Evolutionary conservation across 306 rosid species (phyloP), one percentile per base, ranked within the genome.

Genomic region (Benincasa hispida): DNA sequence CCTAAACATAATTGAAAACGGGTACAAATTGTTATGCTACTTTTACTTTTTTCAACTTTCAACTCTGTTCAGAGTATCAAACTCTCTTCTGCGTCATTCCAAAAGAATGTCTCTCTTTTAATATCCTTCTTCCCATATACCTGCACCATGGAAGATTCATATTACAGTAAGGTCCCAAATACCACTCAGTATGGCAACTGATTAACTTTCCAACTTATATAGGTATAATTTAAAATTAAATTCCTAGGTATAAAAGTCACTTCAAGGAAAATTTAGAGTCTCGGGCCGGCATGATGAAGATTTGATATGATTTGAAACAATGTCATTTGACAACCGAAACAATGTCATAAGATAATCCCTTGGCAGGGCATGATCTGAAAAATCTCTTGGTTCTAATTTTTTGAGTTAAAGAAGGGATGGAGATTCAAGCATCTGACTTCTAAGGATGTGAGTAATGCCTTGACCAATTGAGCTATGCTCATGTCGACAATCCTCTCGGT

Each of bases 111-210:
- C 91, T 80, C 41, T 80, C 76, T 30, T 47, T 51, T 65, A 84
- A 68, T 76, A 89, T 91, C 84, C 83, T 84, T 75, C 81, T 68
- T 79, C 97, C 91, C 90, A 89, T 83, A 62, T 89, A 89, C 85
- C 97, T 80, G 76, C 69, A 80, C 50, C 56, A 50, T 66, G 68
- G 68, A 28, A 61, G 22, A 61, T 30, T 61, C 68, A 61, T 61
- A 61, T 61, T 17, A 61, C 68, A 30, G 21, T 30, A 10, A 61
- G 39, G 19, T 12, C 8, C 35, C 65, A 25, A 25, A 22, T 58
- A 13, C 63, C 65, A 8, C 24, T 58, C 35, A 25, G 28, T 58
- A 24, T 25, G 13, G 65, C 65, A 12, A 58, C 35, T 21, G 19
- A 25, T 58, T 58, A 58, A 58, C 65, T 58, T 58, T 57, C 34